Evolutionary conservation across 2,329 filamentous ascomycete genomes (phyloP).

Genomic region (Cladobotryum protrusum): DNA sequence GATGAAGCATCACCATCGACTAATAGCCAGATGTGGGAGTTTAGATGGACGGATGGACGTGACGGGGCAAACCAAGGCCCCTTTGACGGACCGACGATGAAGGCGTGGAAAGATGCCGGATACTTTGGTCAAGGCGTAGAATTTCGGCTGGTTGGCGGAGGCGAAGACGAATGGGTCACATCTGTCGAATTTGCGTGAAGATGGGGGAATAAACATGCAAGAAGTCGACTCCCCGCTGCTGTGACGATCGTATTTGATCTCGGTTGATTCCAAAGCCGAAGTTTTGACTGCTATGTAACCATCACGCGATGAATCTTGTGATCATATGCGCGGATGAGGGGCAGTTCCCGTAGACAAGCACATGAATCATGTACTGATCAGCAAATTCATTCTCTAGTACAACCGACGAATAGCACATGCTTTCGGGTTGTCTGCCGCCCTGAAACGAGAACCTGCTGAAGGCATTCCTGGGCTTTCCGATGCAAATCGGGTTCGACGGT

Average conservation of each 20-base stretch:
- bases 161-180: conserved; percentile 45
- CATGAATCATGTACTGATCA: too few species aligned
- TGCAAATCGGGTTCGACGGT: conserved; percentile 8
- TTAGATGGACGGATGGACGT: conserved; percentile 81
- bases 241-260: too few species aligned
- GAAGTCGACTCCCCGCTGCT: background rate
- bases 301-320: too few species aligned
- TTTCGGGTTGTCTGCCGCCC: background rate
- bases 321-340: too few species aligned
- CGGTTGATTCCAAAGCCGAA: too few species aligned
- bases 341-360: too few species aligned
- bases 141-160: conserved; percentile 56
- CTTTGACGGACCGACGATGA: conserved; percentile 80
- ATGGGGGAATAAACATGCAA: background rate
- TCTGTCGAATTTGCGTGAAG: conserved; percentile 45
- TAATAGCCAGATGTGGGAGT: conserved; percentile 60
- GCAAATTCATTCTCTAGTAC: too few species aligned
- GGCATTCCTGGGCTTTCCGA: conserved; percentile 11
- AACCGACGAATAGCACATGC: background rate
- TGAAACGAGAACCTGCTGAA: conserved; percentile 1
- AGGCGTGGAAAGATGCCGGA: conserved; percentile 82
- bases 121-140: conserved; percentile 91
- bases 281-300: too few species aligned
- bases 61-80: conserved; percentile 80
- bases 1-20: conserved; percentile 11